A percentile compares a stretch with the other conserved stretches of the same genome.
Evolutionary conservation across 2,329 filamentous ascomycete genomes (phyloP).

Genomic region (Aspergillus ruber): DNA sequence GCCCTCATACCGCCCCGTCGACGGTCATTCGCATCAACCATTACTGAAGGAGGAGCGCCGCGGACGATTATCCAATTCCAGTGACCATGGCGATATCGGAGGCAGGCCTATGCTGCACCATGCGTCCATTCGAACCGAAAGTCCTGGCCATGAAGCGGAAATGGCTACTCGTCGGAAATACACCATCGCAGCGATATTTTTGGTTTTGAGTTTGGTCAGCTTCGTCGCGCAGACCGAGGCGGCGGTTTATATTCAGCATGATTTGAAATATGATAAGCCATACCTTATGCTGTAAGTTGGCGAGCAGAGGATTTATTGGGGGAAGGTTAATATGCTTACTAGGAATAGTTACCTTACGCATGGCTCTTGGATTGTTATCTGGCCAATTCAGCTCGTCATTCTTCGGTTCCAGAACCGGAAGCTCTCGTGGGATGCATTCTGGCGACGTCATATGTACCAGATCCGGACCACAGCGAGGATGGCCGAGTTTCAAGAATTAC

Average conservation of each 20-base stretch:
- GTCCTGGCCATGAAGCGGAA: constrained; percentile 59
- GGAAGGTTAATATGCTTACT: not conserved
- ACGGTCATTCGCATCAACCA: constrained; percentile 48
- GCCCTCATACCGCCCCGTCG: constrained; percentile 41
- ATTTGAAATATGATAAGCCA: constrained; percentile 93
- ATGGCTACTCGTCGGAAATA: constrained; percentile 73
- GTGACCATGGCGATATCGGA: constrained; percentile 26
- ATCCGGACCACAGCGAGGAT: constrained; percentile 68
- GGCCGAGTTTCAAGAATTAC: constrained; percentile 73
- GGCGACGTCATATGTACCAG: constrained; percentile 63
- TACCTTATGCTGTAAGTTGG: constrained; percentile 86
- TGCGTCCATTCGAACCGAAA: constrained; percentile 66
- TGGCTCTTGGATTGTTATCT: constrained; percentile 84
- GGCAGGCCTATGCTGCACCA: constrained; percentile 35
- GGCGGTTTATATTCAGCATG: constrained; percentile 87
- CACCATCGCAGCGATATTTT: constrained; percentile 76
- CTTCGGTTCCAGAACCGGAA: constrained; percentile 72
- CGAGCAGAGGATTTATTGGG: not conserved
- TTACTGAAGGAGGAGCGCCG: constrained; percentile 46
- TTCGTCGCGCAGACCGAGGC: constrained; percentile 96
- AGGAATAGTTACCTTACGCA: constrained; percentile 70
- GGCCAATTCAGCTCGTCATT: constrained; percentile 75
- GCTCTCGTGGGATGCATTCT: constrained; percentile 76
- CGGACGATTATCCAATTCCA: constrained; percentile 29
- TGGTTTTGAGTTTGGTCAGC: constrained; percentile 73